A percentile compares a stretch with the other conserved stretches of the same genome.
Evolutionary conservation across 441 rosid genomes (phyloP).

Genomic region (Gossypium lobatum): DNA sequence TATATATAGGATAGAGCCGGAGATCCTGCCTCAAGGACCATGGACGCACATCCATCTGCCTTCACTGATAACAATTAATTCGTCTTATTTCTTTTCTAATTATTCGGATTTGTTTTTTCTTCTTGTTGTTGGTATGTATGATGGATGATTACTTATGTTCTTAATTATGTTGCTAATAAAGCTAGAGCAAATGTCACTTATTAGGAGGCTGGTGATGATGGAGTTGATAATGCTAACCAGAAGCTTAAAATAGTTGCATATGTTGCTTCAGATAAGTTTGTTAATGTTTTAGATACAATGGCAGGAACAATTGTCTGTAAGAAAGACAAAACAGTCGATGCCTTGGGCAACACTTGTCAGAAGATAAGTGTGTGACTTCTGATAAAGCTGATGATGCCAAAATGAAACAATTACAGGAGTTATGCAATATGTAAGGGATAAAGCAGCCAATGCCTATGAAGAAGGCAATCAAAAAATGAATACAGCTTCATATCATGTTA

Average conservation of each 20-base stretch:
- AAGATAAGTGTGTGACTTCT: constrained; percentile 5
- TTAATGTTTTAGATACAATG: not conserved
- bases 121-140: too few relatives aligned
- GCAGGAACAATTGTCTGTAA: constrained; percentile 20
- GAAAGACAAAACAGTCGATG: constrained; percentile 18
- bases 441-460: constrained; percentile 21
- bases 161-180: too few relatives aligned
- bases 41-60: constrained; percentile 23
- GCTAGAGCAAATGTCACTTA: too few relatives aligned
- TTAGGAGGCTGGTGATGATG: not conserved
- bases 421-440: constrained; percentile 24
- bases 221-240: constrained; percentile 15
- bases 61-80: constrained; percentile 24
- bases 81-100: not conserved
- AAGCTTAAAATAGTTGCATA: constrained; percentile 6
- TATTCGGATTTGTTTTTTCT: not conserved
- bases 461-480: constrained; percentile 16
- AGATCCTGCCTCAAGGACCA: constrained; percentile 31
- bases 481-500: not conserved
- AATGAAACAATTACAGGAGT: constrained; percentile 25
- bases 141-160: too few relatives aligned
- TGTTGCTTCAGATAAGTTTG: not conserved
- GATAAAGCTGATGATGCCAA: constrained; percentile 17
- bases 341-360: constrained; percentile 15
- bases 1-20: constrained; percentile 21